Conservation (phyloP, 345 rosid species). For the Gossypium sturtianum region DNA sequence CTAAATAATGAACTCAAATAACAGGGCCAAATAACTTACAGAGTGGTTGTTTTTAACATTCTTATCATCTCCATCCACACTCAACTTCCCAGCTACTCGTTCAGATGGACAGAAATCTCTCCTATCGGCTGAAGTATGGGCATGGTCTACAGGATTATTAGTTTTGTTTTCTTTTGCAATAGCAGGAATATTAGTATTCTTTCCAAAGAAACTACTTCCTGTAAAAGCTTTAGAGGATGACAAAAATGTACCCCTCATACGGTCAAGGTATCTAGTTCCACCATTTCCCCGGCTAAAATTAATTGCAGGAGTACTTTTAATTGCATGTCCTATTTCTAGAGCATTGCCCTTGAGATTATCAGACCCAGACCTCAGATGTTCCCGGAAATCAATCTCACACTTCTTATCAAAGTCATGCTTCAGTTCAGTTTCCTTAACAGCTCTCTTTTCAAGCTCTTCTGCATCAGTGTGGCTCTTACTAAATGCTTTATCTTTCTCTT, state of each 20-base stretch:
- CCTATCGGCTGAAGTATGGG: slow-evolving; percentile 35
- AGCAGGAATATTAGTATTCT: slow-evolving; percentile 41
- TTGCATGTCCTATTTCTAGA: slow-evolving; percentile 44
- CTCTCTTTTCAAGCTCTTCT: slow-evolving; percentile 77
- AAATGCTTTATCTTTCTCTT: slow-evolving; percentile 81
- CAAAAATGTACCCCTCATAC: slow-evolving; percentile 75
- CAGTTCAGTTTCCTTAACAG: slow-evolving; percentile 52
- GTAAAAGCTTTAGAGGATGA: slow-evolving; percentile 81
- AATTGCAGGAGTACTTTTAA: slow-evolving; percentile 38
- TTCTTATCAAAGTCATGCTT: slow-evolving; percentile 57
- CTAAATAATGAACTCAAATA: slow-evolving; percentile 1
- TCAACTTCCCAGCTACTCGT: slow-evolving; percentile 34
- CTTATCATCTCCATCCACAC: slow-evolving; percentile 48
- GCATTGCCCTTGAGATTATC: slow-evolving; percentile 40
- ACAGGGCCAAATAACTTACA: slow-evolving; percentile 40
- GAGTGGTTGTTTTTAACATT: slow-evolving; percentile 33
- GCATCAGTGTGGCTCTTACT: slow-evolving; percentile 90
- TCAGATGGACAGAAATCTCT: slow-evolving; percentile 57
- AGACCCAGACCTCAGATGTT: slow-evolving; percentile 39
- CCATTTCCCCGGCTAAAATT: slow-evolving; percentile 41
- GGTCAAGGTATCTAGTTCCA: slow-evolving; percentile 76
- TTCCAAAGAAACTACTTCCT: slow-evolving; percentile 80
- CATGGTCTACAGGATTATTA: slow-evolving; percentile 41
- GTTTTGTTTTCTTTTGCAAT: slow-evolving; percentile 54
- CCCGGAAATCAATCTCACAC: slow-evolving; percentile 39